Percentiles rank a stretch among this genome's conserved stretches.
Evolutionary conservation across 164 flowering plant genomes (phyloP).

Genomic region (Amborella trichopoda): DNA sequence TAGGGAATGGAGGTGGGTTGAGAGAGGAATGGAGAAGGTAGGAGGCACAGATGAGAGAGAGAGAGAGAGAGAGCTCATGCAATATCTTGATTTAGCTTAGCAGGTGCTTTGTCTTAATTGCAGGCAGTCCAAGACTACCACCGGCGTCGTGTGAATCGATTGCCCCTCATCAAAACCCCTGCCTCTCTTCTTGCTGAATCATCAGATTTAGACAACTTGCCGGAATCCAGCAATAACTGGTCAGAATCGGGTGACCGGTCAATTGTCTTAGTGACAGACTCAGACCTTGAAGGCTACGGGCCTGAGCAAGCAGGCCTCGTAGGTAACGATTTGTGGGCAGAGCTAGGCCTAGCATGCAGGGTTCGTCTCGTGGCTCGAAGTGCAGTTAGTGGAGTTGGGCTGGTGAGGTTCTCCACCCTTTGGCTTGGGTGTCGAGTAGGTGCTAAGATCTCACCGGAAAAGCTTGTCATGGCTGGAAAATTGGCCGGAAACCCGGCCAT

Average conservation of each 20-base stretch:
- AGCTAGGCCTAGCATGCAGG: constrained; percentile 40
- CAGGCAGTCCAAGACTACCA: constrained; percentile 79
- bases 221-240: too few relatives aligned
- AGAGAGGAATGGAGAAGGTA: too few relatives aligned
- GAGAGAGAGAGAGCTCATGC: too few relatives aligned
- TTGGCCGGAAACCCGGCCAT: constrained; percentile 32
- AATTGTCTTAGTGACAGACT: constrained; percentile 53
- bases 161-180: too few relatives aligned
- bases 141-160: constrained; percentile 24
- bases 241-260: constrained; percentile 57
- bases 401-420: constrained; percentile 54
- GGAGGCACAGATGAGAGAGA: too few relatives aligned
- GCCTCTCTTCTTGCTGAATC: too few relatives aligned
- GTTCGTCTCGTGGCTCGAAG: constrained; percentile 53
- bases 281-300: constrained; percentile 80
- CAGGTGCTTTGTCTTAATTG: too few relatives aligned
- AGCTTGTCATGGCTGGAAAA: constrained; percentile 17
- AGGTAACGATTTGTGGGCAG: constrained; percentile 44
- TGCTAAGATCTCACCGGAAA: constrained; percentile 17
- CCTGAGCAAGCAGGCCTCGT: constrained; percentile 10
- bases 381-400: too few relatives aligned
- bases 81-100: too few relatives aligned
- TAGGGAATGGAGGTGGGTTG: too few relatives aligned
- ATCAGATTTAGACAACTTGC: too few relatives aligned
- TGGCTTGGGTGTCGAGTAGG: constrained; percentile 39